Conservation (phyloP, 2,329 filamentous ascomycete genomes). For the Diaporthe ilicicola region DNA sequence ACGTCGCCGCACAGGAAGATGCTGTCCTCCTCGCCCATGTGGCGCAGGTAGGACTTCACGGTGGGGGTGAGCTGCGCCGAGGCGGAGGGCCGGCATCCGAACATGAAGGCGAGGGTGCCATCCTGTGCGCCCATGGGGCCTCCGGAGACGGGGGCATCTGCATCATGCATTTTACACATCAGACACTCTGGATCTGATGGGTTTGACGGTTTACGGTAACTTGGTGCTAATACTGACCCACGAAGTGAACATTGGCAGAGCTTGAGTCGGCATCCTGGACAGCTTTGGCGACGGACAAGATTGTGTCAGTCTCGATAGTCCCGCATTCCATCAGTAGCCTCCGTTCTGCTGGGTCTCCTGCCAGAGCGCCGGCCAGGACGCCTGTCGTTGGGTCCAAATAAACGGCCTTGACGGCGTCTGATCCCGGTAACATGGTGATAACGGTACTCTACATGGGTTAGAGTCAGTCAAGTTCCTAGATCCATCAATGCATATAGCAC, state of each 20-base stretch:
- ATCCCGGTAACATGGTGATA: conserved; percentile 51
- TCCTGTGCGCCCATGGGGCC: conserved; percentile 45
- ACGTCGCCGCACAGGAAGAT: conserved; percentile 70
- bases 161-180: no score
- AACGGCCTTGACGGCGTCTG: conserved; percentile 46
- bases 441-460: conserved; percentile 42
- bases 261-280: conserved; percentile 51
- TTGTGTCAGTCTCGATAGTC: conserved; percentile 43
- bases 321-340: conserved; percentile 45
- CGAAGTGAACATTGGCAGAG: no score
- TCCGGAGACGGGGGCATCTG: conserved; percentile 48
- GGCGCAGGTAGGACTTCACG: conserved; percentile 62
- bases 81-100: conserved; percentile 43
- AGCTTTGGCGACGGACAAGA: conserved; percentile 64
- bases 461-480: neutral
- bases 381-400: conserved; percentile 46
- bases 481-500: no score
- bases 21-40: conserved; percentile 59
- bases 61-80: conserved; percentile 57
- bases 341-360: conserved; percentile 26
- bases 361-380: conserved; percentile 42
- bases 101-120: conserved; percentile 48
- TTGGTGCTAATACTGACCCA: no score
- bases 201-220: no score
- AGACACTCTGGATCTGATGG: no score